These are phyloP conservation scores for Phaeosphaeria sp. DNA, from an alignment of 2,329 filamentous ascomycete species.

Conservation along the genomic window DNA sequence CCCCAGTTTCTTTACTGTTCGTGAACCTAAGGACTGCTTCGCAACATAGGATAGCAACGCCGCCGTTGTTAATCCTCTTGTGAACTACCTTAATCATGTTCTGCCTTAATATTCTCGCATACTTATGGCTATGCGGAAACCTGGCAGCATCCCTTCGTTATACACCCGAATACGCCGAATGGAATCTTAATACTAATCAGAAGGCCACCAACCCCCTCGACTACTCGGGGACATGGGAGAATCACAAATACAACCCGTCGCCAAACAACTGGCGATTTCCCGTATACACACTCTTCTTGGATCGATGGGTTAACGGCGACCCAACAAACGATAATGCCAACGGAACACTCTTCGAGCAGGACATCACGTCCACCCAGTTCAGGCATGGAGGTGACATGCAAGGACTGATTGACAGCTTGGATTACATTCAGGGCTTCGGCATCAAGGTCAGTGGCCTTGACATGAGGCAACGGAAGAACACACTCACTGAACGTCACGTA, in stretches of 20 bases:
- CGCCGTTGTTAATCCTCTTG: background rate
- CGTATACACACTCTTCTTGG: background rate
- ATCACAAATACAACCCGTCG: background rate
- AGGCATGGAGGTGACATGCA: background rate
- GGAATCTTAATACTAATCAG: constrained; percentile 1
- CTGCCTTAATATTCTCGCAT: background rate
- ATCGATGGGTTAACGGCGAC: background rate
- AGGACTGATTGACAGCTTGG: background rate
- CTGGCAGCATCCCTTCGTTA: background rate
- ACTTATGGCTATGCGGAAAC: background rate
- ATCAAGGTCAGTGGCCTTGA: background rate
- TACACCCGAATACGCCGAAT: background rate
- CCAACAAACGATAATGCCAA: background rate
- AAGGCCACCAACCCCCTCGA: background rate
- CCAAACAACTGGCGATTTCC: background rate
- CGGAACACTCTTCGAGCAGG: background rate
- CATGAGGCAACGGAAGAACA: background rate
- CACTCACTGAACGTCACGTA: background rate
- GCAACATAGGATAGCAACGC: background rate
- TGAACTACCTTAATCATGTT: background rate
- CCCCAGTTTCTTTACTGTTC: background rate
- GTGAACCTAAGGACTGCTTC: background rate
- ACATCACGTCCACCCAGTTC: background rate
- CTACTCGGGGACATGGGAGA: background rate
- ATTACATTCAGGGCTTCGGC: background rate